phyloP scores from a whole-genome alignment of 306 rosid species.

The Betula pendula region DNA sequence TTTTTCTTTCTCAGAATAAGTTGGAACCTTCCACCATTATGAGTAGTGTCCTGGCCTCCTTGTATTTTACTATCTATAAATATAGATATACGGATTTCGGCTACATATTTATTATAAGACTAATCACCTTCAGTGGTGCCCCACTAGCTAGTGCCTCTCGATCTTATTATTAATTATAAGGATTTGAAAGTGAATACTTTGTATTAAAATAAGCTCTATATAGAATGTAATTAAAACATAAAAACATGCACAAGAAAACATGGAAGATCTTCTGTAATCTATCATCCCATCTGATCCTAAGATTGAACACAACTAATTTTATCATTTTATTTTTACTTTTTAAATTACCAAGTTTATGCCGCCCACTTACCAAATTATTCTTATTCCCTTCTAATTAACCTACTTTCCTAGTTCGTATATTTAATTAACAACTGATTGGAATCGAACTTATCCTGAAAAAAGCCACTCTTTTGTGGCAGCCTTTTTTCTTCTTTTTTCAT shows the following conservation, averaged over 20 bases:
- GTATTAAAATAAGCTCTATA: background rate
- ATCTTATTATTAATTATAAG: constrained; percentile 15
- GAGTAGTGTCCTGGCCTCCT: constrained; percentile 23
- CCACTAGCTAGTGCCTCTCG: too few relatives aligned
- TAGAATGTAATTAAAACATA: constrained; percentile 23
- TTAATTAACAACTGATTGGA: background rate
- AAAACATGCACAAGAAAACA: constrained; percentile 48
- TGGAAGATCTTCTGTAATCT: constrained; percentile 71
- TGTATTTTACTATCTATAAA: too few relatives aligned
- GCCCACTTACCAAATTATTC: constrained; percentile 58
- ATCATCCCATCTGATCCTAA: constrained; percentile 42
- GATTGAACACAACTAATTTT: constrained; percentile 36
- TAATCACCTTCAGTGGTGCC: background rate
- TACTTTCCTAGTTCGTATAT: background rate
- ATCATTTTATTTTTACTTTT: constrained; percentile 23
- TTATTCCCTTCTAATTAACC: constrained; percentile 48
- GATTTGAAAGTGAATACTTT: constrained; percentile 19
- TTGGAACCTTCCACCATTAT: constrained; percentile 24
- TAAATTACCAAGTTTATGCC: constrained; percentile 41
- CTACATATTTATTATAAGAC: background rate
- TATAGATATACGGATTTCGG: too few relatives aligned
- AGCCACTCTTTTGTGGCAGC: constrained; percentile 30
- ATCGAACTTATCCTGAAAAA: constrained; percentile 43
- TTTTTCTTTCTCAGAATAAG: background rate
- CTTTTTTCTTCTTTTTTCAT: background rate